Evolutionary conservation across 106 monocot species (phyloP), one percentile per base, ranked within the genome.

Genomic region (Narthecium ossifragum): DNA sequence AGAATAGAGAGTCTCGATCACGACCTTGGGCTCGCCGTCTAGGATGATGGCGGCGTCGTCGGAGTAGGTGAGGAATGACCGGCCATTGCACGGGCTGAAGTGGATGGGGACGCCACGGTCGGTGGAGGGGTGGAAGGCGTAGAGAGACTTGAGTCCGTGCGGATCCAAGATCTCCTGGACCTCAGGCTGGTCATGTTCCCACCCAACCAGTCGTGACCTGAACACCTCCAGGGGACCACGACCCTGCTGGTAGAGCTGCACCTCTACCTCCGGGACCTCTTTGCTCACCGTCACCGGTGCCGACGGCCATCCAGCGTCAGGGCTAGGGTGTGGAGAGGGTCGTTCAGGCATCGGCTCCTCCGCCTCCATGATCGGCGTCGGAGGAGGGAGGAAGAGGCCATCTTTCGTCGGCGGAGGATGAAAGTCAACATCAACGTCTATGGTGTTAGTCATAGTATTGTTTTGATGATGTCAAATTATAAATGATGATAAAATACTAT

Each of bases 11-110:
- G n/a, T n/a, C n/a, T n/a, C n/a, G n/a, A n/a, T n/a, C n/a, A 17
- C 34, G 17, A 94, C 96, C 96, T 78, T 98, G 26, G 96, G 90
- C 48, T 98, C 90, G 31, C 86, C 96, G 32, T 98, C 90, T 53
- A 98, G 18, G 63, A 65, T 43, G 37, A 98, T 61, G n/a, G 75
- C 76, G 51, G 90, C 78, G 14, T 83, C 86, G 39, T 80, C 73
- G 15, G 67, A 21, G 80, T 90, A 87, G 13, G 90, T 18, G 18
- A 87, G 64, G n/a, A 90, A n/a, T 25, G 96, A 98, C 11, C 90
- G 63, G n/a, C 96, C 96, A 63, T 86, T 90, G 24, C 69, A 53
- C 14, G 76, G 41, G 65, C 60, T 86, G 78, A 84, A 90, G 18
- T 79, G 73, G 51, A 93, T 77, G 13, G 85, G 70, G 14, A 65